phyloP scores from a whole-genome alignment of 2,329 filamentous ascomycete species.

The Hyphodiscus sp. region DNA sequence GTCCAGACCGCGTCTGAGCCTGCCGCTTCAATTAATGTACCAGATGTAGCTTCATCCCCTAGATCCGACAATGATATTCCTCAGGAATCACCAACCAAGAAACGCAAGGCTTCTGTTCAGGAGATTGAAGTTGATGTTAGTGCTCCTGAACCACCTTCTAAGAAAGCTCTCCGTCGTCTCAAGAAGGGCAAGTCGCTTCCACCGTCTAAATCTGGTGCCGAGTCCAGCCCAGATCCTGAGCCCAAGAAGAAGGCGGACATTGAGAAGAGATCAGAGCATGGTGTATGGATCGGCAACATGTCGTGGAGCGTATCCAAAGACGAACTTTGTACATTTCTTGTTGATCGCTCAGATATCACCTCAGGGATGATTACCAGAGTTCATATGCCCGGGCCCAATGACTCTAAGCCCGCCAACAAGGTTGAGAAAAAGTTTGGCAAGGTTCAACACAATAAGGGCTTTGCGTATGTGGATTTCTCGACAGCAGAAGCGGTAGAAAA shows the following conservation, averaged over 20 bases:
- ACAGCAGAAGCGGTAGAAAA: conserved; percentile 59
- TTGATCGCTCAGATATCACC: conserved; percentile 60
- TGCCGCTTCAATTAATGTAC: not conserved
- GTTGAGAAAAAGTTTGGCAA: conserved; percentile 27
- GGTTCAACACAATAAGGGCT: conserved; percentile 67
- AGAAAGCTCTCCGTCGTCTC: conserved; percentile 81
- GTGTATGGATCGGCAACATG: conserved; percentile 94
- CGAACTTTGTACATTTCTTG: conserved; percentile 74
- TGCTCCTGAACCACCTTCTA: conserved; percentile 90
- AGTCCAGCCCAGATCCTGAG: conserved; percentile 33
- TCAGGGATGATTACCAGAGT: conserved; percentile 74
- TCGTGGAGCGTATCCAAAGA: conserved; percentile 72
- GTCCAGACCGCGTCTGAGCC: not conserved
- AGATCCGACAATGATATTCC: conserved; percentile 3
- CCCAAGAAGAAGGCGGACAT: conserved; percentile 36
- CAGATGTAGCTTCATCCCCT: not conserved
- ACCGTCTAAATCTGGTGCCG: conserved; percentile 36
- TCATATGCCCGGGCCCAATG: conserved; percentile 45
- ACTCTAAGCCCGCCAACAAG: conserved; percentile 28
- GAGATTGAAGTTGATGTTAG: conserved; percentile 86
- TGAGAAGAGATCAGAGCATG: conserved; percentile 66
- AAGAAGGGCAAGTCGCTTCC: conserved; percentile 70
- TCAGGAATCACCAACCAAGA: conserved; percentile 33
- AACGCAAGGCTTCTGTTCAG: conserved; percentile 62
- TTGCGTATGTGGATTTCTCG: conserved; percentile 91